Conservation (phyloP, 805 yeast genomes). For the Yarrowia phangngaensis region DNA sequence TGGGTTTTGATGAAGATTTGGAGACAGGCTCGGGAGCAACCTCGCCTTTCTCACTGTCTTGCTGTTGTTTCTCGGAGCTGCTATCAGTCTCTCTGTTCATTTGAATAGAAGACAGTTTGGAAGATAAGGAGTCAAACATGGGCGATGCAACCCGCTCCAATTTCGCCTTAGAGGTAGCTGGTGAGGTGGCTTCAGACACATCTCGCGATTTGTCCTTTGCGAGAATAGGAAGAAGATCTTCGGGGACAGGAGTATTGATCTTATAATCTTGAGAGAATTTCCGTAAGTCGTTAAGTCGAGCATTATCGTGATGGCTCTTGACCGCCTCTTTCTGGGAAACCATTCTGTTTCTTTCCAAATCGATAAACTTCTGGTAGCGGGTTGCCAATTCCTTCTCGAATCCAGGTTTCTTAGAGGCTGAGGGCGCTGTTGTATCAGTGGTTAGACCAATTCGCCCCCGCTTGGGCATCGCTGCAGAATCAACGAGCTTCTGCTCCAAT, state of each 20-base stretch:
- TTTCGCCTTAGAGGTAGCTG: conserved; percentile 25
- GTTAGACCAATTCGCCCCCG: conserved; percentile 11
- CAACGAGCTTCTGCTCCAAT: conserved; percentile 21
- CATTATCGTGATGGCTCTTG: conserved; percentile 36
- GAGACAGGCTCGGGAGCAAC: conserved; percentile 28
- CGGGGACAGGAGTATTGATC: conserved; percentile 52
- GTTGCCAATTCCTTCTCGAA: conserved; percentile 37
- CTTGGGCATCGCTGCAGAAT: conserved; percentile 15
- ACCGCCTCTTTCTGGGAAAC: conserved; percentile 33
- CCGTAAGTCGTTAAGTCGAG: conserved; percentile 46
- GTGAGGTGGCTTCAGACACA: conserved; percentile 39
- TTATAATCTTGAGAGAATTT: conserved; percentile 81
- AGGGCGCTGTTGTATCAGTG: conserved; percentile 13
- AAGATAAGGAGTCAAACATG: conserved; percentile 21
- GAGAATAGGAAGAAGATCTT: conserved; percentile 64
- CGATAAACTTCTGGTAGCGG: conserved; percentile 38
- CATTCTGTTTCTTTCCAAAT: conserved; percentile 32
- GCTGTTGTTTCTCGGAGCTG: conserved; percentile 34
- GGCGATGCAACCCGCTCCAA: conserved; percentile 12
- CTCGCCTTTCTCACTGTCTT: conserved; percentile 6
- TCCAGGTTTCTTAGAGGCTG: conserved; percentile 26
- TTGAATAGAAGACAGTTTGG: conserved; percentile 23
- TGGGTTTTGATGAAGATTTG: conserved; percentile 33
- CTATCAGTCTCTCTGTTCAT: conserved; percentile 5
- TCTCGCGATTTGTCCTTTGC: conserved; percentile 68